Percentiles rank a stretch among this genome's conserved stretches.
Conservation (phyloP, 2,329 filamentous ascomycete species). For the Cadophora sp. region DNA sequence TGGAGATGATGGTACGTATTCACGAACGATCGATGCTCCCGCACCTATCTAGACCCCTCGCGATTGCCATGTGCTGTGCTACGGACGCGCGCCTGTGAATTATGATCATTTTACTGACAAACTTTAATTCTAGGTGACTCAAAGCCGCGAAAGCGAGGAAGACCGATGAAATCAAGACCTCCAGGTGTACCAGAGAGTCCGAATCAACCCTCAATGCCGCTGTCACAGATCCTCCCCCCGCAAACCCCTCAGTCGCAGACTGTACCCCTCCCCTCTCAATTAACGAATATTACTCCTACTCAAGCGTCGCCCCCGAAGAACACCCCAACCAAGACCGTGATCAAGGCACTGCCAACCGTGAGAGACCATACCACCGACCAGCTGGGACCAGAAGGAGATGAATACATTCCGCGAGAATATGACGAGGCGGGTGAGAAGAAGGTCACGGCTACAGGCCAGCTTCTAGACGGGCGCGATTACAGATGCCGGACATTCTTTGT, state of each 20-base stretch:
- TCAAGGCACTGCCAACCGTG: constrained; percentile 95
- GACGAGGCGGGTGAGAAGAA: constrained; percentile 96
- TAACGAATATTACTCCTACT: constrained; percentile 48
- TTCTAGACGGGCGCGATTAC: constrained; percentile 84
- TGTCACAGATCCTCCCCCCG: constrained; percentile 55
- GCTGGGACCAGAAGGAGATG: constrained; percentile 85
- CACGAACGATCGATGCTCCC: constrained; percentile 15
- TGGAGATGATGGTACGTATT: constrained; percentile 77
- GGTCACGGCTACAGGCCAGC: constrained; percentile 82
- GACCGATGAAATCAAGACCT: constrained; percentile 47
- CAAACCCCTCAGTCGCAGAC: constrained; percentile 59
- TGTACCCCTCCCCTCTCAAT: constrained; percentile 40
- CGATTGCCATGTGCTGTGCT: constrained; percentile 40
- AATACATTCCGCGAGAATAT: constrained; percentile 92
- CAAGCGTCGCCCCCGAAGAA: constrained; percentile 74
- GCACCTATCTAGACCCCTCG: constrained; percentile 22
- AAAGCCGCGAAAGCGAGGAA: constrained; percentile 49
- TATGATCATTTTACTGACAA: constrained; percentile 34
- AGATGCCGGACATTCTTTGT: constrained; percentile 93
- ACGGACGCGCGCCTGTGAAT: constrained; percentile 33
- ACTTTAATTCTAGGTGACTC: constrained; percentile 49
- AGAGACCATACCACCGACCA: constrained; percentile 98
- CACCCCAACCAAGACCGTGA: constrained; percentile 80
- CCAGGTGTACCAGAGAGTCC: constrained; percentile 63
- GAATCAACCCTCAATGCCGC: constrained; percentile 57